Evolutionary conservation across 179 eudicot species (phyloP), one percentile per base, ranked within the genome.

Genomic region (Dionaea muscipula): DNA sequence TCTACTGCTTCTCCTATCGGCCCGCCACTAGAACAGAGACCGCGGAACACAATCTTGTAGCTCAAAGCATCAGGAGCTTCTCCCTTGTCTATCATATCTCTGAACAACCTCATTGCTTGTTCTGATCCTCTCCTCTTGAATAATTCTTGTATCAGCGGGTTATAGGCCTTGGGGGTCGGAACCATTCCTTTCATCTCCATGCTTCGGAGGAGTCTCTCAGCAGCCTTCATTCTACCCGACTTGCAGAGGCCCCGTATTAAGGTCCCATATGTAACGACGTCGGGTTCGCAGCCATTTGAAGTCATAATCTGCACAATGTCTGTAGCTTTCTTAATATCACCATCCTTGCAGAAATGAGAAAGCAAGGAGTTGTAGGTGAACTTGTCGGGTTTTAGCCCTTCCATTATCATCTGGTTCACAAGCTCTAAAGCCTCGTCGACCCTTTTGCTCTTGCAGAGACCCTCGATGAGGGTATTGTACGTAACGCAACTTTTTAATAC

Each of bases 401-500:
- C 98, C 78, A 80, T 77, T 70, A 91, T 79, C 98, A 91, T 84
- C 78, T 91, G 95, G 40, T 82, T 91, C 86, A 84, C 82, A 51
- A 91, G 83, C 72, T 77, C 67, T 46, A 86, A 70, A 33, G 95
- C 95, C 20, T 87, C 95, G 6, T 82, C 83, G 49, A 87, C 70
- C 61, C 89, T 67, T 53, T 40, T 75, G 60, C 69, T 68, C 74
- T 78, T 87, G 49, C 80, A 78, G 49, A 91, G 82, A 44, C 95
- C 95, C 48, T 91, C 85, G 28, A 91, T 82, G 18, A 91, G 91
- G 64, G 88, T 63, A 62, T 87, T 91, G 66, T 84, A 91, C 0
- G 98, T 87, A 35, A 74, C 78, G 60, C 67, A 52, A 67, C 75
- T 80, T 59, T 94, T 77, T 4, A 95, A 84, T 24, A 91, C 75